These are phyloP conservation scores for Puccinia triticina DNA, from an alignment of 1,284 basidiomycete genomes.

Conservation along the genomic window DNA sequence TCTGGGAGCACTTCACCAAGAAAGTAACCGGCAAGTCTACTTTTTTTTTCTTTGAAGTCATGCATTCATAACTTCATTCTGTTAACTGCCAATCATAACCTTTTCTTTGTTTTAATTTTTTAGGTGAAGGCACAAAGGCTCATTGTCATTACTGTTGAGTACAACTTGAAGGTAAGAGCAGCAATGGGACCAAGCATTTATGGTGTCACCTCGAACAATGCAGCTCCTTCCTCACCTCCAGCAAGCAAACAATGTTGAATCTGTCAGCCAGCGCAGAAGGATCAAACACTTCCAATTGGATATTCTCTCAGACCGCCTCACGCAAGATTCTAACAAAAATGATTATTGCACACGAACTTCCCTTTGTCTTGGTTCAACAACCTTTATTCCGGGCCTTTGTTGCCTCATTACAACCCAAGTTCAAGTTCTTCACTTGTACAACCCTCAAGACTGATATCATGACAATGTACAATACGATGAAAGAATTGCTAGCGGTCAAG, in stretches of 20 bases:
- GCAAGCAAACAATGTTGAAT: slow-evolving; percentile 2
- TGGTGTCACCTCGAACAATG: background rate
- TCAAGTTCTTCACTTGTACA: no score
- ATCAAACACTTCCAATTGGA: background rate
- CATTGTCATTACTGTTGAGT: background rate
- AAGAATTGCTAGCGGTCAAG: background rate
- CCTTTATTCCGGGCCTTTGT: background rate
- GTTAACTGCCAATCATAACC: no score
- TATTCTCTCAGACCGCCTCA: background rate
- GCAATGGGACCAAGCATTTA: background rate
- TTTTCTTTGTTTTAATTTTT: background rate
- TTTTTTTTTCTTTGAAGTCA: background rate
- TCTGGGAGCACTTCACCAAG: background rate
- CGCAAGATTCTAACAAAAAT: background rate
- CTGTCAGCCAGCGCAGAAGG: background rate
- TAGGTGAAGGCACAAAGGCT: background rate
- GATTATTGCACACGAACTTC: background rate
- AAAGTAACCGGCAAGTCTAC: background rate
- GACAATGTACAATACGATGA: background rate
- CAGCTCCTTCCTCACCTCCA: background rate
- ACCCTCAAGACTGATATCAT: background rate
- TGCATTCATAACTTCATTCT: no score
- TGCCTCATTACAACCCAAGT: no score
- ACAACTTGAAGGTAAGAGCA: background rate
- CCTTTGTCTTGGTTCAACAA: background rate